These are phyloP conservation scores for Candida pseudoglaebosa DNA, from an alignment of 805 yeast species.

Conservation along the genomic window DNA sequence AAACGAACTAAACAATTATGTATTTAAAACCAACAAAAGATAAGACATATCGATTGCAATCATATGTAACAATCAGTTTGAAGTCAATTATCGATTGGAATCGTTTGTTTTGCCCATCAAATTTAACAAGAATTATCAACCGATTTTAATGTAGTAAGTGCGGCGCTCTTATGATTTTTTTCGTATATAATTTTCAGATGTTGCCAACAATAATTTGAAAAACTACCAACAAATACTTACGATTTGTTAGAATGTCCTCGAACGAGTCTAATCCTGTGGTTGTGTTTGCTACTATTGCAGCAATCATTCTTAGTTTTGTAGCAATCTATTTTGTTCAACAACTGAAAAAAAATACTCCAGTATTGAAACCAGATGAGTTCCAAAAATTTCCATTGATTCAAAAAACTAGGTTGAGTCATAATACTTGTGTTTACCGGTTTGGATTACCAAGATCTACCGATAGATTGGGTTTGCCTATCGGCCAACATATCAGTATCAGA, in stretches of 20 bases:
- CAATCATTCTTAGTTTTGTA: slow-evolving; percentile 31
- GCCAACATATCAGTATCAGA: slow-evolving; percentile 84
- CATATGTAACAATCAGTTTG: no score
- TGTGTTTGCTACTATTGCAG: slow-evolving; percentile 37
- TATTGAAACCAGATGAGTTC: slow-evolving; percentile 62
- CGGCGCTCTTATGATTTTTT: no score
- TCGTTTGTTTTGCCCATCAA: no score
- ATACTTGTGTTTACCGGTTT: slow-evolving; percentile 79
- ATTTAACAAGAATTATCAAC: no score
- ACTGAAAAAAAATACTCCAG: slow-evolving; percentile 40
- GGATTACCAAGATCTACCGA: slow-evolving; percentile 73
- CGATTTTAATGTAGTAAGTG: no score
- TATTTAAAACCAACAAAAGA: no score
- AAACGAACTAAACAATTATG: no score
- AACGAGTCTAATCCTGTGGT: slow-evolving; percentile 37
- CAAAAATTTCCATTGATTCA: slow-evolving; percentile 76
- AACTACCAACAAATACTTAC: no score
- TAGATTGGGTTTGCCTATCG: slow-evolving; percentile 83
- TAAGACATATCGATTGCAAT: no score
- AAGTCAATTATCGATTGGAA: no score
- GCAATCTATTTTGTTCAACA: slow-evolving; percentile 32
- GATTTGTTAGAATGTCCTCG: neutral
- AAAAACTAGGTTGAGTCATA: slow-evolving; percentile 72
- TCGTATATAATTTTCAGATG: no score
- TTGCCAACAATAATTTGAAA: no score